Conservation (phyloP, 306 rosid genomes). For the Inga leiocalycina region DNA sequence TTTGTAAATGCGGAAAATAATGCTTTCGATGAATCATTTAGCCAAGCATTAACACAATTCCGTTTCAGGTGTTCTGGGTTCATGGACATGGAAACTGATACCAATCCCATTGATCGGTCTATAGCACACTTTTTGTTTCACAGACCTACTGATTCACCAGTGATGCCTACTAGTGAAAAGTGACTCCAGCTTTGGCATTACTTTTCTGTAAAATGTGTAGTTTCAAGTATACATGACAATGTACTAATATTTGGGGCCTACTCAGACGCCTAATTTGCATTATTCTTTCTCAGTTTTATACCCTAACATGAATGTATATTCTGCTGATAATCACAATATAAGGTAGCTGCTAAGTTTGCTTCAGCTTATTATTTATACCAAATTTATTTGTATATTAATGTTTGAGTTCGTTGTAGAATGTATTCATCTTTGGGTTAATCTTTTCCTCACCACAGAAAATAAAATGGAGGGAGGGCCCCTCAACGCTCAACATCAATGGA, state of each 20-base stretch:
- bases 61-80: slow-evolving; percentile 63
- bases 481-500: neutral
- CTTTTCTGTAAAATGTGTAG: slow-evolving; percentile 26
- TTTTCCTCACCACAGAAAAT: too few species aligned
- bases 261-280: slow-evolving; percentile 31
- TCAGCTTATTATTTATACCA: neutral
- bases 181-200: slow-evolving; percentile 18
- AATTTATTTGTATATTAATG: neutral
- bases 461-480: neutral
- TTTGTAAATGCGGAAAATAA: neutral
- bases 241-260: slow-evolving; percentile 39
- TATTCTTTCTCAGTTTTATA: slow-evolving; percentile 23
- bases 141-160: slow-evolving; percentile 64
- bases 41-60: slow-evolving; percentile 20
- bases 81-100: slow-evolving; percentile 74
- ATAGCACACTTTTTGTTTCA: slow-evolving; percentile 88
- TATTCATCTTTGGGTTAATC: neutral
- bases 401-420: neutral
- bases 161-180: slow-evolving; percentile 35
- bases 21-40: slow-evolving; percentile 28
- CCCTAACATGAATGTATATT: slow-evolving; percentile 36
- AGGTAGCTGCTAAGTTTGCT: slow-evolving; percentile 22
- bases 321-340: slow-evolving; percentile 34
- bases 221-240: slow-evolving; percentile 10
- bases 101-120: slow-evolving; percentile 89